Evolutionary conservation across 306 rosid genomes (phyloP).

Genomic region (Lotus japonicus): DNA sequence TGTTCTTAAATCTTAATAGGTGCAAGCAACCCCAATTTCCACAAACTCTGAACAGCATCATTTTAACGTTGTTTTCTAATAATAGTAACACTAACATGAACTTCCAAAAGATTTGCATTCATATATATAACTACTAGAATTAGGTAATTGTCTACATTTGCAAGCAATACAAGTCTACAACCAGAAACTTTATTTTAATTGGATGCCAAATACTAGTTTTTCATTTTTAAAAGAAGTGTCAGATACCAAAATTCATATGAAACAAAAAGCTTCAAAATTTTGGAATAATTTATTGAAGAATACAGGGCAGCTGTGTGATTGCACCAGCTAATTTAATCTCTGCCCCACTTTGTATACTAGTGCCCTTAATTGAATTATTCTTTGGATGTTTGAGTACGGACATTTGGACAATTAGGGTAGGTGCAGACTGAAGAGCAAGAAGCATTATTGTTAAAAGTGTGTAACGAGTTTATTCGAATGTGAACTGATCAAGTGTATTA

Average conservation of each 20-base stretch:
- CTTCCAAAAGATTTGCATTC: background rate
- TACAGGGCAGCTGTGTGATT: background rate
- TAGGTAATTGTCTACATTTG: constrained; percentile 8
- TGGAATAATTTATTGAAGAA: background rate
- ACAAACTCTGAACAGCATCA: background rate
- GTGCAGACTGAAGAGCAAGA: background rate
- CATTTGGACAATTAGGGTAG: background rate
- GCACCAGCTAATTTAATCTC: background rate
- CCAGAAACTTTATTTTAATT: background rate
- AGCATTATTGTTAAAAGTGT: background rate
- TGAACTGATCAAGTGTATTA: background rate
- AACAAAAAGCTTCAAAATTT: background rate
- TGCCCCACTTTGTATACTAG: background rate
- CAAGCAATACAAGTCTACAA: background rate
- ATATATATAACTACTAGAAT: background rate
- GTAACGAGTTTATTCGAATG: background rate
- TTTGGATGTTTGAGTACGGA: background rate
- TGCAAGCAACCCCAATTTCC: constrained; percentile 2
- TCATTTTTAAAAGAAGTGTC: background rate
- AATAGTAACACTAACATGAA: background rate
- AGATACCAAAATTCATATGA: background rate
- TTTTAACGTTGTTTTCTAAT: background rate
- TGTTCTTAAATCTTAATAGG: background rate
- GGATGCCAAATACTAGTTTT: background rate
- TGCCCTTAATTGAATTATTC: background rate